Base-by-base conservation (phyloP, 2,329 filamentous ascomycete genomes). In the Botryotinia narcissicola region DNA sequence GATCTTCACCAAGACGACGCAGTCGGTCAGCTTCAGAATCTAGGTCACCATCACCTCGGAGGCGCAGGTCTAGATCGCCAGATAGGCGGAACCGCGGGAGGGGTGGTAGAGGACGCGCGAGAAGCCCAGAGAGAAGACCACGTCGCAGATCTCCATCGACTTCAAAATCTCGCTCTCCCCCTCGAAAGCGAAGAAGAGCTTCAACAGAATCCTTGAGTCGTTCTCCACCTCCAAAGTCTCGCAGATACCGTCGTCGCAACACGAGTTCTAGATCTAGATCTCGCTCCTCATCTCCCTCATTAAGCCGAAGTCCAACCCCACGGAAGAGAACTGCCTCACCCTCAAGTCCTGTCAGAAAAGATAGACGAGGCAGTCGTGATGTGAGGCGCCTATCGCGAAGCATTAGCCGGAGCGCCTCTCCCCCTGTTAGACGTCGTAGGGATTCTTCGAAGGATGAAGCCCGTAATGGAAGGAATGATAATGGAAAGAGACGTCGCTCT, bases 301-400 rank as follows among this genome's bases (percentile, higher is more conserved):
- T 69, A 62, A 81, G 76, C 59, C 78, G 75, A n/a, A 78, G 73
- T 42, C 76, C 77, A 66, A 67, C 75, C 25, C 77, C 78, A 67
- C 75, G 71, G 68, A 72, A 54, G 51, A 69, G 72, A 71, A 57
- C n/a, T 32, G 44, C 14, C 25, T 60, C 62, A 40, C 75, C 78
- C 46, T 74, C 77, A 72, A 78, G 76, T 51, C 77, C 78, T 73
- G 76, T 75, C 59, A 73, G 61, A 71, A 77, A 79, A 69, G 66
- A 64, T 73, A 71, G 76, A 57, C 74, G 73, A 44, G 68, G 67
- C 74, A 63, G 73, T 77, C 79, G 77, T 74, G 78, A 79, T 73
- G 80, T 80, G 78, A 78, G 76, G 74, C 78, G 78, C 76, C 79
- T 80, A 78, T 81, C 80, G 74, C 79, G 79, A 73, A 81, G 80